Conservation (phyloP, 805 yeast species). For the Kodamaea nitidulidarum region DNA sequence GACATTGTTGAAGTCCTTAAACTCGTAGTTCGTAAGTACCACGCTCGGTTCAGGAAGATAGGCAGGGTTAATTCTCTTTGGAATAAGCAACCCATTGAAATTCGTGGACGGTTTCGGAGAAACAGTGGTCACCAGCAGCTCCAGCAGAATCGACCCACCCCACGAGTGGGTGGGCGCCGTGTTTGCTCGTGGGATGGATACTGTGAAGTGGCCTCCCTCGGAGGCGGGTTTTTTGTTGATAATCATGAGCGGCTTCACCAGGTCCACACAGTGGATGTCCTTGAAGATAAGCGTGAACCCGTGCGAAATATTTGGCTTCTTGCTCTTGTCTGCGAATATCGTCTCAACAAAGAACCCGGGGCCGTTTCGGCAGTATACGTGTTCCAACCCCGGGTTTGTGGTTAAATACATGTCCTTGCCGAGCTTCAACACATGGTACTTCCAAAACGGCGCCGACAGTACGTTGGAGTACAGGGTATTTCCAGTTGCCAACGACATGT, state of each 20-base stretch:
- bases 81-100: slow-evolving; percentile 25
- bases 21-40: slow-evolving; percentile 26
- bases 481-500: slow-evolving; percentile 8
- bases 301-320: slow-evolving; percentile 9
- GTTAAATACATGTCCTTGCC: slow-evolving; percentile 57
- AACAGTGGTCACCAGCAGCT: slow-evolving; percentile 5
- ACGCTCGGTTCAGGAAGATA: slow-evolving; percentile 16
- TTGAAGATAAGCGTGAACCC: slow-evolving; percentile 28
- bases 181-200: slow-evolving; percentile 19
- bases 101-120: slow-evolving; percentile 1
- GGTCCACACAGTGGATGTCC: slow-evolving; percentile 18
- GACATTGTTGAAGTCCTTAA: slow-evolving; percentile 13
- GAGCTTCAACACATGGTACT: slow-evolving; percentile 56
- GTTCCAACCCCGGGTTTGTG: slow-evolving; percentile 63
- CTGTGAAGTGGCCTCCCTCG: slow-evolving; percentile 28
- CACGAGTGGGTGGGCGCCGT: slow-evolving; percentile 3
- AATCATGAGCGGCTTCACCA: slow-evolving; percentile 23
- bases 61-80: slow-evolving; percentile 18
- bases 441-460: slow-evolving; percentile 44
- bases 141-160: slow-evolving; percentile 7
- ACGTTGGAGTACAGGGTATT: slow-evolving; percentile 8
- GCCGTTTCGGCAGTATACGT: slow-evolving; percentile 53
- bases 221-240: slow-evolving; percentile 21
- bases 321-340: slow-evolving; percentile 17
- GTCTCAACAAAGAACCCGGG: slow-evolving; percentile 59